These are phyloP conservation scores for Crithidia fasciculata DNA, from an alignment of 208 protist species.

Conservation along the genomic window DNA sequence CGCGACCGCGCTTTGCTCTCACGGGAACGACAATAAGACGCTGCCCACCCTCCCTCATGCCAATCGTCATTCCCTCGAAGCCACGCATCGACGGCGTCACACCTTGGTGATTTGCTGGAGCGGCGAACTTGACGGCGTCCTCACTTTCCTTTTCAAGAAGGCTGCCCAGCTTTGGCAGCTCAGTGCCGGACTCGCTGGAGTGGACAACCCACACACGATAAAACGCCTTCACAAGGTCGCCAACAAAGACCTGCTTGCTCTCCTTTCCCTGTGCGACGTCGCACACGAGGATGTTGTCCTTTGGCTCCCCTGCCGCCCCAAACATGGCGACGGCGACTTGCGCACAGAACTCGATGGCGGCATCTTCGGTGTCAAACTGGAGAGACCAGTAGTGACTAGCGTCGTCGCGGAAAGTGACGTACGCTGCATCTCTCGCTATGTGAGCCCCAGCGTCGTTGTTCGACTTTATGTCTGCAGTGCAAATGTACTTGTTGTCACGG, in stretches of 20 bases:
- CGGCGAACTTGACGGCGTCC: constrained; percentile 44
- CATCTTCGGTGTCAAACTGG: constrained; percentile 52
- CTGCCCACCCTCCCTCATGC: constrained; percentile 65
- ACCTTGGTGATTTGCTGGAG: constrained; percentile 68
- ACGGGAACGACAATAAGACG: constrained; percentile 67
- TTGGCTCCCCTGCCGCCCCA: constrained; percentile 58
- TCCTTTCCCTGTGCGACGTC: constrained; percentile 51
- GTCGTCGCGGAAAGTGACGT: constrained; percentile 79
- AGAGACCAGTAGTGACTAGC: constrained; percentile 66
- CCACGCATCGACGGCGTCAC: constrained; percentile 67
- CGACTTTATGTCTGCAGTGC: constrained; percentile 58
- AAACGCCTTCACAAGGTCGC: constrained; percentile 54
- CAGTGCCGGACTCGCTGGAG: constrained; percentile 17
- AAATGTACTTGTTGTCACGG: constrained; percentile 74
- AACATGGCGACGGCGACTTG: constrained; percentile 78
- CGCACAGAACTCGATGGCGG: constrained; percentile 58
- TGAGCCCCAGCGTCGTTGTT: constrained; percentile 74
- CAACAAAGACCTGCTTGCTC: constrained; percentile 62
- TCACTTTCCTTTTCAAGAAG: constrained; percentile 61
- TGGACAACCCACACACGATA: constrained; percentile 78
- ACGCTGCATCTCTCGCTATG: constrained; percentile 59
- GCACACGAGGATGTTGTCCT: constrained; percentile 56
- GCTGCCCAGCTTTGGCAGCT: constrained; percentile 66
- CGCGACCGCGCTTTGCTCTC: constrained; percentile 48
- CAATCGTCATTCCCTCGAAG: constrained; percentile 82